Base-by-base conservation (phyloP, 192 early-diverging fungal species). In the Umbelopsis isabellina region DNA sequence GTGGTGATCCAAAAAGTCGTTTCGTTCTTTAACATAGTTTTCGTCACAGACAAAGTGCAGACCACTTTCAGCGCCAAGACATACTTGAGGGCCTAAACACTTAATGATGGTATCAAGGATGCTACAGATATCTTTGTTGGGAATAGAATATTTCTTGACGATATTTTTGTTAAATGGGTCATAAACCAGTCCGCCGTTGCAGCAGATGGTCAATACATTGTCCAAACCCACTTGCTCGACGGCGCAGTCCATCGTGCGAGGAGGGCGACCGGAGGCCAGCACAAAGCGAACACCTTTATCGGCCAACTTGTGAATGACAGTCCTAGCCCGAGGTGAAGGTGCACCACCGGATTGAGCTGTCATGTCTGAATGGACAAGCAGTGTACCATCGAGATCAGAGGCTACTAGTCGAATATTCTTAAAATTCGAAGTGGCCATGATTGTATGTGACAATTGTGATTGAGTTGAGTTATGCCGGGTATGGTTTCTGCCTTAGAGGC, bases 351-450 rank as follows among this genome's bases (percentile, higher is more conserved):
- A 33, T 58, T 58, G 46, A 30, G 27, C 45, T 46, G n/a, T 49
- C 41, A 67, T 69, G 33, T 68, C 46, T 9, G 46, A 53, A 61
- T 61, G 52, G 23, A 52, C 23, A 15, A 71, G 47, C 10, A 75
- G 44, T 37, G 74, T 75, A 20, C 74, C 74, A 55, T 75, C 74
- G n/a, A 75, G 48, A 30, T 75, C 74, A 21, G 74, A 75, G 21
- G 74, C 64, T 6, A 75, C 74, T 21, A 75, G 4, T 2, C 46
- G 49, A 8, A 75, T 75, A 37, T 61, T 61, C 13, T n/a, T 61
- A 30, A 61, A 61, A 27, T 25, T 30, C 18, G 27, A 25, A n/a
- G 12, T 25, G 1, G 18, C 18, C 55, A 61, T 61, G 9, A 21
- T 0, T 0, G 6, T 2, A 41, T 2, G 6, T 41, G 37, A 41